Base-by-base conservation (phyloP, 768 basidiomycete species). In the Rhizopogon vinicolor region DNA sequence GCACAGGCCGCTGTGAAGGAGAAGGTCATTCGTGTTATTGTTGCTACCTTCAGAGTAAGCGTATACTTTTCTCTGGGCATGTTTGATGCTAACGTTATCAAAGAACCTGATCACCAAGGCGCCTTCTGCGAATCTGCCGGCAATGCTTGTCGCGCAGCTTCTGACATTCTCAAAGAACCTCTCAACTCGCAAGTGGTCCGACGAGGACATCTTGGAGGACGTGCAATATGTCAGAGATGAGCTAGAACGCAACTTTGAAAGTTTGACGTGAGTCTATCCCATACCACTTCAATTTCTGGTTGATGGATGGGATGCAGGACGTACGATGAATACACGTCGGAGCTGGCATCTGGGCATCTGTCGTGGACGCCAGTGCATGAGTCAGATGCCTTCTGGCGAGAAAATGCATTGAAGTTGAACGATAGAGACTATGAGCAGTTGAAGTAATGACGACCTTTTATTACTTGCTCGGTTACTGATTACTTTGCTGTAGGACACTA, bases 361-460 rank as follows among this genome's bases (percentile, higher is more conserved):
- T 89, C 92, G 6, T 98, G 97, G 97, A 86, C 91, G 5, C 95
- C 96, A 12, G 90, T 93, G 9, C 97, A 99, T 65, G 91, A 94
- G 66, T 95, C 91, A 2, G 96, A 98, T 57, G 85, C 93, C 37
- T 99, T 99, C 75, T 99, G 97, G 97, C 91, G 89, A 65, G 93
- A 95, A 75, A 98, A 98, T 65, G 94, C 90, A 5, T 73, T 76
- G 7, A 92, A 84, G 66, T 72, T 98, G 42, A 91, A 93, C 60
- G 94, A 98, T 58, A 84, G 82, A 52, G 88, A 93, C 64, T 80
- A 86, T 60, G 84, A 87, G 63, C 88, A 91, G 56, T 78, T 98
- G 56, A 94, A 89, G 96, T 94, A 57, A 46, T 75, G 60, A 52
- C 58, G 31, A 14, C 18, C 3, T 9, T 28, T 44, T 25, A 44